Percentiles rank a stretch among this genome's conserved stretches.
These are phyloP conservation scores for Saturnispora dispora DNA, from an alignment of 805 yeast genomes.

Conservation along the genomic window DNA sequence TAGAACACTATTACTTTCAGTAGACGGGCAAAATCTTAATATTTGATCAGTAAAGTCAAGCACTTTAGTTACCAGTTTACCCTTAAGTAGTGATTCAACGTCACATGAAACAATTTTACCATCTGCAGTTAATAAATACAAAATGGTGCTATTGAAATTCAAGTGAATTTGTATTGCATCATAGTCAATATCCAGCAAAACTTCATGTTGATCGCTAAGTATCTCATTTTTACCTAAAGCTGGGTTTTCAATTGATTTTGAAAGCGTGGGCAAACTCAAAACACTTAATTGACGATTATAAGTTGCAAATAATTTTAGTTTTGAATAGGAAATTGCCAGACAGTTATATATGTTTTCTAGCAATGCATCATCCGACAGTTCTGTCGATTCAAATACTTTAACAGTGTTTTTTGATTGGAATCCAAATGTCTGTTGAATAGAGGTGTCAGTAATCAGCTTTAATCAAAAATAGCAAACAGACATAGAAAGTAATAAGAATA, in stretches of 20 bases:
- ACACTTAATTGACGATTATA: constrained; percentile 14
- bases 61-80: constrained; percentile 5
- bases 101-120: constrained; percentile 6
- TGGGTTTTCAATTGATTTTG: constrained; percentile 11
- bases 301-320: constrained; percentile 17
- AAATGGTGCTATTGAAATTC: constrained; percentile 16
- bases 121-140: constrained; percentile 13
- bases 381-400: constrained; percentile 16
- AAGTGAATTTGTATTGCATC: constrained; percentile 17
- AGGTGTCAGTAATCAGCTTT: constrained; percentile 6
- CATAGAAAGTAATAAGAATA: neutral
- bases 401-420: constrained; percentile 22
- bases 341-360: constrained; percentile 9
- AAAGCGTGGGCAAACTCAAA: constrained; percentile 14
- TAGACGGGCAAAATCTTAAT: constrained; percentile 8
- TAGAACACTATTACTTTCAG: neutral
- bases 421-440: constrained; percentile 21
- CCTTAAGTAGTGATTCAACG: constrained; percentile 4
- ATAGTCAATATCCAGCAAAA: neutral
- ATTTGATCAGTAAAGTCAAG: neutral
- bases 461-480: no score
- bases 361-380: constrained; percentile 1
- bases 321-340: constrained; percentile 17
- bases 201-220: neutral
- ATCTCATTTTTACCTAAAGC: constrained; percentile 12